Evolutionary conservation across 169 alveolate genomes (phyloP), one percentile per base, ranked within the genome.

Genomic region (Ichthyophthirius multifiliis): DNA sequence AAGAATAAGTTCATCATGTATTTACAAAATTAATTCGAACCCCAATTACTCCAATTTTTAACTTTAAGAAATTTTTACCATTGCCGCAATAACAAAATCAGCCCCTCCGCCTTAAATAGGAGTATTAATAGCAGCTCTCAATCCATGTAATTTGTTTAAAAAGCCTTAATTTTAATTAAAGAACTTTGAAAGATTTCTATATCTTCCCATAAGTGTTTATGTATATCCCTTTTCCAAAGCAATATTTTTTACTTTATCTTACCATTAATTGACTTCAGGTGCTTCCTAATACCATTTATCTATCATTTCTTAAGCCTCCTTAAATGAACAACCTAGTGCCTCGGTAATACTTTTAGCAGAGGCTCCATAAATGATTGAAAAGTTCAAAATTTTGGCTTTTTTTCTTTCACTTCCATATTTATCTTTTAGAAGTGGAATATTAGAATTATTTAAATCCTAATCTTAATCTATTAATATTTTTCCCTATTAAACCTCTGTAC

Each of bases 51-150:
- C 80, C 44, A 83, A 73, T 16, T 27, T 47, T 23, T 64, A 12
- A 34, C 76, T 76, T 23, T 86, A 65, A 18, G 75, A 55, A 23
- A 95, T 65, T 67, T 91, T 94, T 0, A 95, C 90, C 98, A 95
- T 95, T 13, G 96, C 97, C 5, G 95, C 95, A 27, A 89, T 90
- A 18, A 92, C 98, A 27, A 95, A 64, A 86, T 95, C 98, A 16
- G 98, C 98, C 12, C 96, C 97, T 1, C 96, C 94, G 39, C 96
- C 96, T 76, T 92, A 83, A 45, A 92, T 90, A 4, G 96, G 96
- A n/a, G 96, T 90, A 82, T 92, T 92, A 37, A 92, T 92, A 13
- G 95, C 83, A n/a, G 93, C 91, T 62, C 96, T 75, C 34, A 86
- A 47, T 12, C 90, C 96, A 65, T 84, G 90, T 32, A 76, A 76